phyloP scores from a whole-genome alignment of 306 rosid species.

The Mimosa pudica region DNA sequence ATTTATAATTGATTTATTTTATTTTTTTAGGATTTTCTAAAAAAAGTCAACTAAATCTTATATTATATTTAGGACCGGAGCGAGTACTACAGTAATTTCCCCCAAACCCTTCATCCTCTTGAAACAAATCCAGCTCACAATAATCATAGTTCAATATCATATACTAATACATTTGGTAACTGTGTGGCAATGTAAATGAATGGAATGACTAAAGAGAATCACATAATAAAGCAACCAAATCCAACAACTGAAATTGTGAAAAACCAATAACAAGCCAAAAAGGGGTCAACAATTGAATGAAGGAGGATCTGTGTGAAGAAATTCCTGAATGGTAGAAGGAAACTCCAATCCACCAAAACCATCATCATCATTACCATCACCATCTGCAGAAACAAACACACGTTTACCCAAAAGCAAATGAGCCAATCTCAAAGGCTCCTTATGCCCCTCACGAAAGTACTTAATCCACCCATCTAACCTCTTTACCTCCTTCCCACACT shows the following conservation, averaged over 20 bases:
- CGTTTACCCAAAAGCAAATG: constrained; percentile 79
- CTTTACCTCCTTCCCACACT: constrained; percentile 69
- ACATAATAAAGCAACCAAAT: background rate
- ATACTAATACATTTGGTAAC: background rate
- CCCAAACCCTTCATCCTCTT: background rate
- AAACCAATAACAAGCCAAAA: background rate
- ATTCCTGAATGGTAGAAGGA: constrained; percentile 72
- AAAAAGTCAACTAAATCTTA: no score
- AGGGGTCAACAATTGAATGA: background rate
- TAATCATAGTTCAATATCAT: background rate
- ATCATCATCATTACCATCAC: constrained; percentile 39
- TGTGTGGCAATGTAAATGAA: background rate
- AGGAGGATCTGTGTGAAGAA: constrained; percentile 73
- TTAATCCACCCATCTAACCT: constrained; percentile 85
- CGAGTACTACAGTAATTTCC: background rate
- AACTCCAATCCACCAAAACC: constrained; percentile 66
- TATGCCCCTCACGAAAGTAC: constrained; percentile 53
- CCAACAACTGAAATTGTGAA: constrained; percentile 2
- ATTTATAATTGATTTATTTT: no score
- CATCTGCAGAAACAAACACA: constrained; percentile 52
- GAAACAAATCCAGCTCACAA: background rate
- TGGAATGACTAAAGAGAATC: background rate
- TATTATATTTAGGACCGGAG: no score
- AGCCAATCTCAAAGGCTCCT: constrained; percentile 78
- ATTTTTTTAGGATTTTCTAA: no score